Conservation (phyloP, 352 stramenopile genomes). For the Phytopythium helicoides region DNA sequence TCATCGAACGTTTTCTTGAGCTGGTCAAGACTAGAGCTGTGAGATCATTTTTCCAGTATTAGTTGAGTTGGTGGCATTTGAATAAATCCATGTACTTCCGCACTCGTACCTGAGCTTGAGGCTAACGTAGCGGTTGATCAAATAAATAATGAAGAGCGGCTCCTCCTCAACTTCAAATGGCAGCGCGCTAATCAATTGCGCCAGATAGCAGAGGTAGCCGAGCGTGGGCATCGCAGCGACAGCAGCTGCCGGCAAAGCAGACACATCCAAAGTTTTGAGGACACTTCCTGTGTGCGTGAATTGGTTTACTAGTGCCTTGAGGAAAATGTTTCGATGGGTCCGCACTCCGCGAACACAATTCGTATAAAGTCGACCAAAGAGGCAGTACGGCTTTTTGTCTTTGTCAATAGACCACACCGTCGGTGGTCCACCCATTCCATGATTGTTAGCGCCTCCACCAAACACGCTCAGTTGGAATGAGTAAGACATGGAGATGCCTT, state of each 20-base stretch:
- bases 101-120: constrained; percentile 72
- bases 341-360: constrained; percentile 48
- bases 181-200: constrained; percentile 61
- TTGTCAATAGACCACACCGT: constrained; percentile 60
- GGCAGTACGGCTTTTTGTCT: constrained; percentile 65
- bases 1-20: constrained; percentile 47
- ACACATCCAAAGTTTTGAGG: constrained; percentile 19
- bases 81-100: neutral
- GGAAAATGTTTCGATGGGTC: constrained; percentile 50
- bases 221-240: constrained; percentile 18
- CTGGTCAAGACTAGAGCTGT: constrained; percentile 52
- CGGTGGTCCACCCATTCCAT: constrained; percentile 4
- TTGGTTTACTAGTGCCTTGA: constrained; percentile 66
- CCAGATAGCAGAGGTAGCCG: constrained; percentile 77
- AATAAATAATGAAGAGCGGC: constrained; percentile 85
- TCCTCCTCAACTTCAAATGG: constrained; percentile 84
- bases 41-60: neutral
- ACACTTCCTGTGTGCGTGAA: constrained; percentile 59
- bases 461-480: constrained; percentile 67
- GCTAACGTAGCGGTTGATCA: constrained; percentile 78
- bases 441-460: constrained; percentile 10
- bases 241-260: neutral
- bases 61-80: neutral
- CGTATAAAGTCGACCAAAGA: constrained; percentile 72
- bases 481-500: constrained; percentile 66